Conservation (phyloP, 2,329 filamentous ascomycete species). For the Aspergillus floridensis region DNA sequence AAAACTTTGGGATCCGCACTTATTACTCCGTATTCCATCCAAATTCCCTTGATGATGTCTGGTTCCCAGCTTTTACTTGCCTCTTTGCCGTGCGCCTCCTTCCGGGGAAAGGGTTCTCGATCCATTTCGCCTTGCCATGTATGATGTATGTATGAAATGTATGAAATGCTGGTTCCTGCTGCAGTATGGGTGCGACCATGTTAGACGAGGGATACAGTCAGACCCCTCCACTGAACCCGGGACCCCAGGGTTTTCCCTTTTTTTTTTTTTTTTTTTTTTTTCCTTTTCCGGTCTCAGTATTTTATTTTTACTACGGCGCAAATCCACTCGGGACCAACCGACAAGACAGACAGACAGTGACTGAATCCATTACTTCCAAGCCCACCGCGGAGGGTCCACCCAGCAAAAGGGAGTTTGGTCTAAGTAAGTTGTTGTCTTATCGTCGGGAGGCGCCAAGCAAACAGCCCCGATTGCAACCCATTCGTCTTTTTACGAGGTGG, state of each 20-base stretch:
- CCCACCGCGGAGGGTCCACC: too few relatives aligned
- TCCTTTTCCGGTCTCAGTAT: too few relatives aligned
- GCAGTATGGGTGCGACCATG: background rate
- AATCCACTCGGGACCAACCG: background rate
- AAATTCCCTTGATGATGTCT: background rate
- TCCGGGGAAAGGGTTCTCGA: background rate
- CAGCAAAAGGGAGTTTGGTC: too few relatives aligned
- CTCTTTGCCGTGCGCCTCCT: background rate
- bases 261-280: background rate
- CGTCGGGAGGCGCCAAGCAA: background rate
- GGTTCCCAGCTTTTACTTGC: background rate
- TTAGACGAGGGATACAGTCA: background rate
- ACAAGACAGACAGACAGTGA: background rate
- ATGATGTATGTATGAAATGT: too few relatives aligned
- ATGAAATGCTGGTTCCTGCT: background rate
- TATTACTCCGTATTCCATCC: background rate
- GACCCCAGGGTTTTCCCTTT: background rate
- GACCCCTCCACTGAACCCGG: background rate
- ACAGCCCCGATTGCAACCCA: background rate
- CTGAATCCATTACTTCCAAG: too few relatives aligned
- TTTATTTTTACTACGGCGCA: too few relatives aligned
- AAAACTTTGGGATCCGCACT: background rate
- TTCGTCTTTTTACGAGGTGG: background rate
- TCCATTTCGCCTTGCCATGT: background rate
- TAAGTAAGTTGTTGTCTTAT: background rate